Evolutionary conservation across 148 eudicot genomes (phyloP), one percentile per base, ranked within the genome.

Genomic region (Vaccinium myrtillus): DNA sequence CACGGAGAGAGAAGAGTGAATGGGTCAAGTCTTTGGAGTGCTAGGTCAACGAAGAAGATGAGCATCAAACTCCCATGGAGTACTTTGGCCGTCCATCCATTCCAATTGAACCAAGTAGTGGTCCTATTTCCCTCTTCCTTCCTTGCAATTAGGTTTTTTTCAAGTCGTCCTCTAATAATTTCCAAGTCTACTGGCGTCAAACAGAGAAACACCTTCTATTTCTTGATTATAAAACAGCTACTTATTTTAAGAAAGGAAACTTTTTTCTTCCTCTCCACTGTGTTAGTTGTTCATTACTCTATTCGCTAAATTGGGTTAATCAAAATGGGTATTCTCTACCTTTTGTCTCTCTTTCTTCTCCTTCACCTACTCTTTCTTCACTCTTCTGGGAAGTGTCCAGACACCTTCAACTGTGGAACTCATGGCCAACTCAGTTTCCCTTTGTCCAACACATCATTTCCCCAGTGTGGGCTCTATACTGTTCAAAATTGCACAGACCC

Each of bases 381-480:
- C 8, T 59, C n/a, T 59, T 19, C 65, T 19, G 65, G 65, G n/a
- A 58, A 18, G 32, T 30, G 32, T 30, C 32, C 32, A 30, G 32
- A 30, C 1, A 0, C 32, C 32, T 30, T 30, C 71, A 6, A 55
- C n/a, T 91, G 93, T 50, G 84, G 84, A 50, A 18, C 32, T 8
- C 65, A 83, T 2, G 83, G 87, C 2, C 10, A 8, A 2, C 46
- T 88, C 27, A 58, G 77, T 2, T 89, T 85, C 83, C 93, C 93
- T 51, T 89, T 91, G 43, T 81, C 88, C 46, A 78, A 87, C 36
- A 21, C 4, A 58, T 79, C 50, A 55, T 48, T 79, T 46, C 86
- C 84, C 2, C 0, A 0, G 1, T 91, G 93, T 75, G 93, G 93
- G 19, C 56, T 88, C 15, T 81, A 19, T 78, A 75, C 56, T 55